These are phyloP conservation scores for Xylariomycetidae sp. DNA, from an alignment of 2,329 filamentous ascomycete genomes.

Conservation along the genomic window DNA sequence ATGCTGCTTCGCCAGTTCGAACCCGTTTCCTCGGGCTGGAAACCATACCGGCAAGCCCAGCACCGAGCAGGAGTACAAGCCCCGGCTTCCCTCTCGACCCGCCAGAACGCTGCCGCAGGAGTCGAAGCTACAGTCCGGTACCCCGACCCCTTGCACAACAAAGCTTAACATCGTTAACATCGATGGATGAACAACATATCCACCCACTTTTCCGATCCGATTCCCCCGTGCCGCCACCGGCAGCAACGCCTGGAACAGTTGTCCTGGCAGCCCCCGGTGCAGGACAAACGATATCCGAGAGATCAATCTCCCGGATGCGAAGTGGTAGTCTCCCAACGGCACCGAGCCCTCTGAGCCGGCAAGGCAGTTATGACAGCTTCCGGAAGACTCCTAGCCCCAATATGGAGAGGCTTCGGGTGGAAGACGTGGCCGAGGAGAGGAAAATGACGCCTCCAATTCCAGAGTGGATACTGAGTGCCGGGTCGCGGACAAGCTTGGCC, in stretches of 20 bases:
- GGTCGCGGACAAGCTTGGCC: slow-evolving; percentile 45
- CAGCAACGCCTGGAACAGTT: slow-evolving; percentile 63
- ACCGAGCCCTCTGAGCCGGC: slow-evolving; percentile 45
- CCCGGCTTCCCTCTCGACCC: slow-evolving; percentile 53
- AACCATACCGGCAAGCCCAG: slow-evolving; percentile 64
- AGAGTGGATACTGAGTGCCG: slow-evolving; percentile 54
- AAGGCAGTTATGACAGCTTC: slow-evolving; percentile 47
- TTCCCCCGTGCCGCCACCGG: slow-evolving; percentile 61
- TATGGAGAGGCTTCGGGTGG: slow-evolving; percentile 14
- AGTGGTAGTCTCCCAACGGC: slow-evolving; percentile 49
- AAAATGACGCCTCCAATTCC: slow-evolving; percentile 57
- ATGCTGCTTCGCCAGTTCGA: slow-evolving; percentile 40
- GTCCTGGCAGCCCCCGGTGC: slow-evolving; percentile 67
- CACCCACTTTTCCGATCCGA: slow-evolving; percentile 75
- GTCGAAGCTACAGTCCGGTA: slow-evolving; percentile 48
- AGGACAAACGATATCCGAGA: slow-evolving; percentile 57
- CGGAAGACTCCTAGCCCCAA: slow-evolving; percentile 21
- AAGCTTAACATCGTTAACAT: no score
- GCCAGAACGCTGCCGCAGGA: slow-evolving; percentile 39
- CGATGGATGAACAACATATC: slow-evolving; percentile 61
- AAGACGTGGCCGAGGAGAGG: slow-evolving; percentile 31
- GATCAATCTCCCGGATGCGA: slow-evolving; percentile 48
- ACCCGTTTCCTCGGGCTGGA: slow-evolving; percentile 59
- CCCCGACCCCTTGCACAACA: no score
- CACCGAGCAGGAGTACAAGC: slow-evolving; percentile 60